Evolutionary conservation across 148 eudicot species (phyloP).

Genomic region (Fagopyrum homotropicum): DNA sequence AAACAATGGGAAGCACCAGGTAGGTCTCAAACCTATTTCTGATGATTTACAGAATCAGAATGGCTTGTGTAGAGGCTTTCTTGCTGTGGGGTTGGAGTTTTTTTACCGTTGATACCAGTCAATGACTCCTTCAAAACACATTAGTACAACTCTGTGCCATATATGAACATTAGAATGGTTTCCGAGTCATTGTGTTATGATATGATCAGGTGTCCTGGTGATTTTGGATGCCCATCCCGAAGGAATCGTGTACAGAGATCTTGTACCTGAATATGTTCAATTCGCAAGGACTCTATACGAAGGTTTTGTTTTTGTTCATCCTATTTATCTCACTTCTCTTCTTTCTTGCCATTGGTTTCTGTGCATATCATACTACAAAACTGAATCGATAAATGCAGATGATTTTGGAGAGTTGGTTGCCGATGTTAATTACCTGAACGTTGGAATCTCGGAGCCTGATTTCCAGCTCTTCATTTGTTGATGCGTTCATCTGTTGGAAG

Average conservation of each 20-base stretch:
- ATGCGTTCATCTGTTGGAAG: background rate
- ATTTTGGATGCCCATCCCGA: conserved; percentile 84
- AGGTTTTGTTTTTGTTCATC: conserved; percentile 41
- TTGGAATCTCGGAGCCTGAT: conserved; percentile 39
- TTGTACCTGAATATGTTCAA: conserved; percentile 77
- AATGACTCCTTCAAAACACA: background rate
- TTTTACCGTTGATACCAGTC: background rate
- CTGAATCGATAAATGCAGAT: conserved; percentile 29
- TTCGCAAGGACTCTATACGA: conserved; percentile 80
- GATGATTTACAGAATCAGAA: background rate
- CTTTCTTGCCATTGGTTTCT: background rate
- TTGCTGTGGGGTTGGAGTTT: background rate
- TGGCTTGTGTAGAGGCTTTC: background rate
- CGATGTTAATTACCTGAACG: conserved; percentile 87
- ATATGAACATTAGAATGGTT: background rate
- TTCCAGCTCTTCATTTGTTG: conserved; percentile 81
- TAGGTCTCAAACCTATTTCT: conserved; percentile 19
- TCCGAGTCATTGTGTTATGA: background rate
- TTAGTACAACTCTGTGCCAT: background rate
- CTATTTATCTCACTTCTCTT: background rate
- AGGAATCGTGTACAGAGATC: conserved; percentile 85
- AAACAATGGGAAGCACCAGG: conserved; percentile 76
- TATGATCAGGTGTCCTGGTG: conserved; percentile 69
- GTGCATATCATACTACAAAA: background rate
- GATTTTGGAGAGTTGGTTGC: conserved; percentile 67